A percentile compares a stretch with the other conserved stretches of the same genome.
phyloP scores from a whole-genome alignment of 148 eudicot species.

The Spergularia marina region DNA sequence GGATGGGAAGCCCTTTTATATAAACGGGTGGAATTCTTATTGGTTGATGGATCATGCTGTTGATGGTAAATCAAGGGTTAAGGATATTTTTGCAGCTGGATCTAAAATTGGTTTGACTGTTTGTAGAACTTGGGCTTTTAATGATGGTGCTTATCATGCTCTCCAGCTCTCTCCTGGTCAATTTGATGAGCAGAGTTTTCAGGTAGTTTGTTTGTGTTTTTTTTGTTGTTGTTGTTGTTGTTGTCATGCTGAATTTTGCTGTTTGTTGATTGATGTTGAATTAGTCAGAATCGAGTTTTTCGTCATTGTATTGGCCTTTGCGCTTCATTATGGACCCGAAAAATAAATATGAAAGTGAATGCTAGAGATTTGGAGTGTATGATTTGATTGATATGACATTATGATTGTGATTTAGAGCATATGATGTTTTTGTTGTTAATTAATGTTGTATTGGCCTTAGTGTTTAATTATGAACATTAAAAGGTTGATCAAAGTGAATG shows the following conservation, averaged over 20 bases:
- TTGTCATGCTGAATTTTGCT: neutral
- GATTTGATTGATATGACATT: no score
- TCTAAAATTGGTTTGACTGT: slow-evolving; percentile 93
- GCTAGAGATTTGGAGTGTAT: no score
- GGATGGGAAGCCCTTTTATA: slow-evolving; percentile 67
- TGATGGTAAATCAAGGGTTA: slow-evolving; percentile 52
- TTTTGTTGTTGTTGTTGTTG: no score
- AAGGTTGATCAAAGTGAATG: no score
- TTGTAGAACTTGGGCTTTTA: slow-evolving; percentile 94
- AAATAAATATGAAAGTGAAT: no score
- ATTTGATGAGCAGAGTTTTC: slow-evolving; percentile 70
- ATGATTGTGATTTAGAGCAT: no score
- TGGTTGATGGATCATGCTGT: slow-evolving; percentile 97
- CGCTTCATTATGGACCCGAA: no score
- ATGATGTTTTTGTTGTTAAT: no score
- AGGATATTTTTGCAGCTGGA: slow-evolving; percentile 59
- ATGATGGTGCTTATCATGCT: slow-evolving; percentile 87
- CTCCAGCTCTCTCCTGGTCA: slow-evolving; percentile 84
- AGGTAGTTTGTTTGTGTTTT: slow-evolving; percentile 47
- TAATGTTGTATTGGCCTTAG: neutral
- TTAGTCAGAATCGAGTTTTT: no score
- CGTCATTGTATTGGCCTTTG: neutral
- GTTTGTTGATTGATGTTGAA: neutral
- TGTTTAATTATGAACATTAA: no score
- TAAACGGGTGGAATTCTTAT: slow-evolving; percentile 97